Evolutionary conservation across 2,329 filamentous ascomycete genomes (phyloP), one percentile per base, ranked within the genome.

Genomic region (Geoglossum cookeanum): DNA sequence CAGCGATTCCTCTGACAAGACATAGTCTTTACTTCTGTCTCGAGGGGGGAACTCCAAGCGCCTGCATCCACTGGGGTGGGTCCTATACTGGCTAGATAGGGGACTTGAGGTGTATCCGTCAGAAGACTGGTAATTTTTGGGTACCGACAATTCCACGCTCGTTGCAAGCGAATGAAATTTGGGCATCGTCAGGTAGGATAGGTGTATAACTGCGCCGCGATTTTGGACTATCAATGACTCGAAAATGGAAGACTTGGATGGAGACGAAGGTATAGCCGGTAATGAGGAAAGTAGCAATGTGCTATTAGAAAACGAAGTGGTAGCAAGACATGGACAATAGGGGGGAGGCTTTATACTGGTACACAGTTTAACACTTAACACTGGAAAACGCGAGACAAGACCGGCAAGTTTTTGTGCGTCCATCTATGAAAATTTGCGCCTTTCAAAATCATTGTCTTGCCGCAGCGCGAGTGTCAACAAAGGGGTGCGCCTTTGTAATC

Each of bases 61-160:
- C 33, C 17, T 9, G n/a, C 17, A 4, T 4, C 9, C 4, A n/a
- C 13, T 22, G 6, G 42, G 13, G 9, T 45, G 30, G 22, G 22
- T 27, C 15, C 13, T 53, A 17, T 5, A 32, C 49, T 53, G 49
- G 11, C 49, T 5, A 4, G 49, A 22, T 1, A 22, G 22, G 22
- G 22, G 22, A 22, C 22, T 33, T 17, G 48, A 33, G 17, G 8
- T 22, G 32, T 29, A 9, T n/a, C 33, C 27, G 6, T 6, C 22
- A 44, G 39, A n/a, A 5, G 33, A 3, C 33, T n/a, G 22, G 27
- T 6, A 45, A 29, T 61, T 17, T 13, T 62, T 51, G 4, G 59
- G 39, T 54, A 60, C 45, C 37, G 61, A 62, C 4, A 62, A 57
- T 45, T 60, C 47, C 4, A 61, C 47, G 22, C 55, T 57, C 11